Evolutionary conservation across 2,329 filamentous ascomycete genomes (phyloP).

Genomic region (Colletotrichum noveboracense): DNA sequence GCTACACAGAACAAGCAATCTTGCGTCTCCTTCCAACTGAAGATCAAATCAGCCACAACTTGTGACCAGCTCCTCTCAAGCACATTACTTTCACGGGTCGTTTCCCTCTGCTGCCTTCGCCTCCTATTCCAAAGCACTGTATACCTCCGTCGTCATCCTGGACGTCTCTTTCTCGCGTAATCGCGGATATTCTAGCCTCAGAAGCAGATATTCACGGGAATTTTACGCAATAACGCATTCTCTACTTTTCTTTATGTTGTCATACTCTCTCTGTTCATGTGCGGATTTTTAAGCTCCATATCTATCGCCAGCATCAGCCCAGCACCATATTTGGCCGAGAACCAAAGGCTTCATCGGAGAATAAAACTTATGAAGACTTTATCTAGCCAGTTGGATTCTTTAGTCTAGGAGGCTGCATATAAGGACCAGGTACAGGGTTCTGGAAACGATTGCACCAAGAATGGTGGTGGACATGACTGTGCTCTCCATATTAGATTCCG

Average conservation of each 20-base stretch:
- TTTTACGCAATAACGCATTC: too few relatives aligned
- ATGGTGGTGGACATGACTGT: not conserved
- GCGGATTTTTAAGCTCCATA: too few relatives aligned
- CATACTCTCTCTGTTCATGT: fast-evolving
- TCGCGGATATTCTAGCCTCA: too few relatives aligned
- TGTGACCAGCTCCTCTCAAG: not conserved
- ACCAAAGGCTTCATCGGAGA: too few relatives aligned
- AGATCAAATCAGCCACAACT: too few relatives aligned
- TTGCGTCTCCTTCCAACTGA: too few relatives aligned
- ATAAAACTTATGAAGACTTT: not conserved
- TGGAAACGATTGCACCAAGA: not conserved
- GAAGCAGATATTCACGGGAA: fast-evolving
- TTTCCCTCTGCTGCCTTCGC: too few relatives aligned
- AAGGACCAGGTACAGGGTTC: fast-evolving
- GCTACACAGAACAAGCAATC: too few relatives aligned
- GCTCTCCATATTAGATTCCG: fast-evolving
- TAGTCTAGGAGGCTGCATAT: not conserved
- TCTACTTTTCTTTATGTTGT: too few relatives aligned
- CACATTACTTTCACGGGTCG: not conserved
- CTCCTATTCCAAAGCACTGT: too few relatives aligned
- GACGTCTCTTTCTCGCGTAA: not conserved
- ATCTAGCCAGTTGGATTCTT: not conserved
- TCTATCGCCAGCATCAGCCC: too few relatives aligned
- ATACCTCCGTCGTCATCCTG: not conserved
- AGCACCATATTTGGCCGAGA: too few relatives aligned